Evolutionary conservation across 495 filamentous ascomycete species (phyloP).

Genomic region (Penicillium samsonianum): DNA sequence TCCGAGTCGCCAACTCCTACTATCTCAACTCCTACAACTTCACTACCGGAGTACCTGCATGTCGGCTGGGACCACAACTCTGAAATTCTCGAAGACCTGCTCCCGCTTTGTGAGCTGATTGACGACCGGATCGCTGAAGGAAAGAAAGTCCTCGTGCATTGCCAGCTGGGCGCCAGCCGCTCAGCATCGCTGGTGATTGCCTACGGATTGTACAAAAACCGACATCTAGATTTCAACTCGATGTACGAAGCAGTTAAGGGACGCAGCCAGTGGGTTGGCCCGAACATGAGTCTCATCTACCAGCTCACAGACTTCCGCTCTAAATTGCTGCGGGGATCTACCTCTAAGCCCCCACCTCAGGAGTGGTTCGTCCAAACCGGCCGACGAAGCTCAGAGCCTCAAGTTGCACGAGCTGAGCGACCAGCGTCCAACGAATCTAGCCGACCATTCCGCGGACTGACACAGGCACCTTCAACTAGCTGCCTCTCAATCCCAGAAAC

Average conservation of each 20-base stretch:
- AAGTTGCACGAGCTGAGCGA: conserved; percentile 28
- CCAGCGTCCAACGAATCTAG: conserved; percentile 17
- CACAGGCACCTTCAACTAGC: conserved; percentile 32
- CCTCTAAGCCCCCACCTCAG: conserved; percentile 39
- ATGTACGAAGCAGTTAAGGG: conserved; percentile 89
- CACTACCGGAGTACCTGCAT: conserved; percentile 88
- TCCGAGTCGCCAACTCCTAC: conserved; percentile 56
- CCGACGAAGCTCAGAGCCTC: conserved; percentile 40
- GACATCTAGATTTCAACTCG: conserved; percentile 82
- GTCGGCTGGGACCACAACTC: conserved; percentile 98
- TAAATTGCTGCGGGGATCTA: conserved; percentile 45
- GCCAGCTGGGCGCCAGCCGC: conserved; percentile 92
- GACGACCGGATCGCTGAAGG: conserved; percentile 74
- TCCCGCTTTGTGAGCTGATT: conserved; percentile 81
- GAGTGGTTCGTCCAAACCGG: conserved; percentile 38
- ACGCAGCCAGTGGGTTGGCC: conserved; percentile 92
- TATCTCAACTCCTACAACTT: conserved; percentile 35
- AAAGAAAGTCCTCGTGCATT: conserved; percentile 90
- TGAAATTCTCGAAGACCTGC: conserved; percentile 85
- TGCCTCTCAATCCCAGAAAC: conserved; percentile 35
- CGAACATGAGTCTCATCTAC: conserved; percentile 98
- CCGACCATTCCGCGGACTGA: conserved; percentile 25
- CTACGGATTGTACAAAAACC: conserved; percentile 92
- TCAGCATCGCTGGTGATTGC: conserved; percentile 97
- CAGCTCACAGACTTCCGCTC: conserved; percentile 84